Percentiles rank a stretch among this genome's conserved stretches.
Evolutionary conservation across 495 filamentous ascomycete species (phyloP).

Genomic region (Neurospora sp.): DNA sequence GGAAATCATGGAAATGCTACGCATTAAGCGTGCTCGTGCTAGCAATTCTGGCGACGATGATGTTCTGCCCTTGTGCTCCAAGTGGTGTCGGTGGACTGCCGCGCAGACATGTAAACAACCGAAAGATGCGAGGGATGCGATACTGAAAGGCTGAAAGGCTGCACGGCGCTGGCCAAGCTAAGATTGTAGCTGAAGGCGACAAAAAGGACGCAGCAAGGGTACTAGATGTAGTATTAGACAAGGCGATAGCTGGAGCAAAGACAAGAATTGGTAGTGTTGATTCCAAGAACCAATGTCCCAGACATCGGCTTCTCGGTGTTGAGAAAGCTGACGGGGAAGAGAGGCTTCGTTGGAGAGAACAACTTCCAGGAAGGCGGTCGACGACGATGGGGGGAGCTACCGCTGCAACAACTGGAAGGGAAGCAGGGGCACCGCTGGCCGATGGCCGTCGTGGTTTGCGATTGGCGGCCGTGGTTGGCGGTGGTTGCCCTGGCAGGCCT

Average conservation of each 20-base stretch:
- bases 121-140: background rate
- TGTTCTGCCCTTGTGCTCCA: background rate
- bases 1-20: conserved; percentile 12
- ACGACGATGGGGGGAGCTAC: background rate
- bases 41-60: background rate
- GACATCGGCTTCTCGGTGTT: background rate
- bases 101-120: background rate
- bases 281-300: background rate
- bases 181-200: background rate
- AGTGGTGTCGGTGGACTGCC: background rate
- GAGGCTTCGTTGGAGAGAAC: background rate
- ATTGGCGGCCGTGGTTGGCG: background rate
- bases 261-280: background rate
- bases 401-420: background rate
- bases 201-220: background rate
- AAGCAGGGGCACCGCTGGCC: background rate
- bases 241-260: background rate
- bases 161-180: background rate
- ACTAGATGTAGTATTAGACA: background rate
- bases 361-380: background rate
- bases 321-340: background rate
- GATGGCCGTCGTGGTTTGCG: background rate
- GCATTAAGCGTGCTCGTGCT: conserved; percentile 4
- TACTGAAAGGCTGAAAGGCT: background rate
- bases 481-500: background rate